phyloP scores from a whole-genome alignment of 140 eudicot genomes.

The Oenanthe javanica region DNA sequence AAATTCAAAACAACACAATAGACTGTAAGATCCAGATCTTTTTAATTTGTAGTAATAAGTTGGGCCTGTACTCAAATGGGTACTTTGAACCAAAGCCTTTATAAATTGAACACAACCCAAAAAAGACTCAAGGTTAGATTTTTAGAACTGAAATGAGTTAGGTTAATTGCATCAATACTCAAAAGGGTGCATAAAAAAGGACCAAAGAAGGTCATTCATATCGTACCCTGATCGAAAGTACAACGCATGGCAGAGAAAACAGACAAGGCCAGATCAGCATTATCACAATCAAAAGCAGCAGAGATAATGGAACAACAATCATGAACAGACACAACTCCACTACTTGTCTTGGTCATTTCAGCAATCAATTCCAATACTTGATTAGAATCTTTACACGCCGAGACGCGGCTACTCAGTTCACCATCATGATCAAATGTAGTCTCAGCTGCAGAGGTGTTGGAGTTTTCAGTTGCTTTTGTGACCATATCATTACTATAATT shows the following conservation, averaged over 20 bases:
- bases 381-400: slow-evolving; percentile 54
- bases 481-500: neutral
- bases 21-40: neutral
- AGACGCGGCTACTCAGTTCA: slow-evolving; percentile 32
- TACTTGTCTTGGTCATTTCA: slow-evolving; percentile 36
- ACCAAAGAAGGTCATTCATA: neutral
- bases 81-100: neutral
- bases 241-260: slow-evolving; percentile 87
- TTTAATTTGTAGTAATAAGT: too few species aligned
- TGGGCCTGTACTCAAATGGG: neutral
- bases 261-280: slow-evolving; percentile 74
- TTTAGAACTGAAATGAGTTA: too few species aligned
- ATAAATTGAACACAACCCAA: neutral
- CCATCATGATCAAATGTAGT: slow-evolving; percentile 27
- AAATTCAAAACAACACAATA: neutral
- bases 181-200: neutral
- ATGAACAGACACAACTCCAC: slow-evolving; percentile 45
- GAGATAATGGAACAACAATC: slow-evolving; percentile 63
- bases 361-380: slow-evolving; percentile 59
- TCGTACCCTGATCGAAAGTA: slow-evolving; percentile 54
- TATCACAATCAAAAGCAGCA: slow-evolving; percentile 68
- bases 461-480: neutral
- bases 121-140: neutral
- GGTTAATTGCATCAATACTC: neutral
- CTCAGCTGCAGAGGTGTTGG: neutral